phyloP scores from a whole-genome alignment of 495 filamentous ascomycete species.

The Annulohypoxylon bovei region DNA sequence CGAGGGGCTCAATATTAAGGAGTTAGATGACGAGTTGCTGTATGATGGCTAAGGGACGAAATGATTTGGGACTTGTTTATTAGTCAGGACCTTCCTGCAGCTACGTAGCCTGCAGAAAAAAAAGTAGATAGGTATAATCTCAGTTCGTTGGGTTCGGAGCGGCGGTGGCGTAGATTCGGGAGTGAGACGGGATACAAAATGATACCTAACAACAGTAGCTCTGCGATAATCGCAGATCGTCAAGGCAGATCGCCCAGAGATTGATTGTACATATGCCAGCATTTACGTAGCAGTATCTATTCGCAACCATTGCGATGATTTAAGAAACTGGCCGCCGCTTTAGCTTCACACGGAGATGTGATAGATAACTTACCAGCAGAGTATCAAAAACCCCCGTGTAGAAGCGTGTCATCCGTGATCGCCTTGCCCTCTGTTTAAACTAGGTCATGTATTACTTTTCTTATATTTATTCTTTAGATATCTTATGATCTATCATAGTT shows the following conservation, averaged over 20 bases:
- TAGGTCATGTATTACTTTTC: too few relatives aligned
- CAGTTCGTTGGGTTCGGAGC: conserved; percentile 16
- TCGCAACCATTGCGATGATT: not conserved
- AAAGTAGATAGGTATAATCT: conserved; percentile 20
- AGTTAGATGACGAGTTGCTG: not conserved
- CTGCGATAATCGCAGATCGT: conserved; percentile 5
- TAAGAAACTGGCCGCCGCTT: not conserved
- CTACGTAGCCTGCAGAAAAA: not conserved
- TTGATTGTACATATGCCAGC: conserved; percentile 40
- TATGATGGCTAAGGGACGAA: not conserved
- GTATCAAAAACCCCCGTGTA: too few relatives aligned
- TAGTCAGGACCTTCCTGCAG: not conserved
- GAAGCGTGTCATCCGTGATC: too few relatives aligned
- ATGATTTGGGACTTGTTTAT: conserved; percentile 3
- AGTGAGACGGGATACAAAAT: conserved; percentile 28
- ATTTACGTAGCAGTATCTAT: not conserved
- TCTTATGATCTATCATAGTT: not conserved
- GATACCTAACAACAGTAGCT: conserved; percentile 33
- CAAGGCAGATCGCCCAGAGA: conserved; percentile 19
- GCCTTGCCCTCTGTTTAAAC: too few relatives aligned
- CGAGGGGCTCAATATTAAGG: not conserved
- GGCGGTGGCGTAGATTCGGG: conserved; percentile 24
- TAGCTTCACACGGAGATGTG: not conserved
- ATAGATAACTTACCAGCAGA: not conserved
- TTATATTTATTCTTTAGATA: not conserved